phyloP scores from a whole-genome alignment of 192 early-diverging fungal species.

The Coemansia brasiliensis region DNA sequence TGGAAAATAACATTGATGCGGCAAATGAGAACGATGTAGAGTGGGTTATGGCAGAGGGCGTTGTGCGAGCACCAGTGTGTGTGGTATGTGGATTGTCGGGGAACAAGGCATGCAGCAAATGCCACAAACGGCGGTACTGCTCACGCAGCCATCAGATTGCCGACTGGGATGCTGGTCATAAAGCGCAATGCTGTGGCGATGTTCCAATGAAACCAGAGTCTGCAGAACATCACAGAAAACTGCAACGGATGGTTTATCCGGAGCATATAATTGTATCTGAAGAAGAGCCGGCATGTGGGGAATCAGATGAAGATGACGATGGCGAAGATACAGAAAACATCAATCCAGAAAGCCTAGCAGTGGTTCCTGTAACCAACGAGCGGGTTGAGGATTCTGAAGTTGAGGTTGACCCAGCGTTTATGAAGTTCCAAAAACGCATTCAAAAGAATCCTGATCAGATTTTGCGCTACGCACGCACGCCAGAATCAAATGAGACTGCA shows the following conservation, averaged over 20 bases:
- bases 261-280: slow-evolving; percentile 71
- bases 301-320: slow-evolving; percentile 42
- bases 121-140: slow-evolving; percentile 76
- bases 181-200: slow-evolving; percentile 61
- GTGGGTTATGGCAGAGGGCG: slow-evolving; percentile 19
- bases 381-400: slow-evolving; percentile 72
- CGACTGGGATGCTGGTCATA: slow-evolving; percentile 79
- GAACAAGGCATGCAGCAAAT: slow-evolving; percentile 76
- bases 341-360: slow-evolving; percentile 13
- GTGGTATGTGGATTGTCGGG: slow-evolving; percentile 73
- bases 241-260: slow-evolving; percentile 55
- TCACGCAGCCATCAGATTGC: slow-evolving; percentile 78
- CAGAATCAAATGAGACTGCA: slow-evolving; percentile 31
- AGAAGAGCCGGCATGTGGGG: slow-evolving; percentile 59
- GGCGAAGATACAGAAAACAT: slow-evolving; percentile 15
- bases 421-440: slow-evolving; percentile 86
- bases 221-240: slow-evolving; percentile 16
- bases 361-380: slow-evolving; percentile 32
- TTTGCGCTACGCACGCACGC: slow-evolving; percentile 61
- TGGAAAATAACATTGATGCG: slow-evolving; percentile 16
- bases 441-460: slow-evolving; percentile 81
- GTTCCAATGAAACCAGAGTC: slow-evolving; percentile 5
- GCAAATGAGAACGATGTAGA: slow-evolving; percentile 39
- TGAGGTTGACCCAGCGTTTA: slow-evolving; percentile 86
- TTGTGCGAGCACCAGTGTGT: slow-evolving; percentile 55